Evolutionary conservation across 805 yeast genomes (phyloP), one percentile per base, ranked within the genome.

Genomic region (Hanseniaspora clermontiae): DNA sequence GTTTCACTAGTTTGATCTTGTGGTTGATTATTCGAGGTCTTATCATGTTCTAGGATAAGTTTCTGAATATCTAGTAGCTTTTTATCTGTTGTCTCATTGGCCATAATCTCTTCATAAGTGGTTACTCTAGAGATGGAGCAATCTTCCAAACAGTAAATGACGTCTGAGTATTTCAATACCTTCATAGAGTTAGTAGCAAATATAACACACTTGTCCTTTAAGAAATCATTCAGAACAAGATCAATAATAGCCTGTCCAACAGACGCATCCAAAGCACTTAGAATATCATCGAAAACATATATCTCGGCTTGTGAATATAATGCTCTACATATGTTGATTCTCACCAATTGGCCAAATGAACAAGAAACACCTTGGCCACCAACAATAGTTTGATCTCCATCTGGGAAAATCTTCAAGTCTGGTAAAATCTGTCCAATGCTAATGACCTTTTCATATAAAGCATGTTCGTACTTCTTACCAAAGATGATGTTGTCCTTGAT

Each of bases 251-350:
- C 76, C 59, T 72, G 75, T 40, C 84, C 80, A 47, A 83, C 89
- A 62, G 82, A 82, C 1, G 85, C 80, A 69, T 83, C 89, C n/a
- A 83, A 87, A 1, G 88, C 88, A 61, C 84, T 77, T 57, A 83
- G 69, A 27, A 83, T 73, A 63, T 83, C 89, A 69, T 83, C 89
- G 57, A 83, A 61, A 37, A 83, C 64, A 58, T 78, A 77, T 5
- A 82, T 71, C 65, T 82, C 85, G 2, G 77, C 73, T 54, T 80
- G 69, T 0, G 85, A 69, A 63, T 83, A 83, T 3, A 83, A 82
- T 0, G 87, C 86, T 62, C 89, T 75, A 0, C 88, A 88, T 46
- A 83, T 69, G 14, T 82, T 75, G 24, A 83, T 68, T 65, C 89
- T 67, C 0, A 83, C 83, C 63, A 79, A 79, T 62, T 80, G 85